These are phyloP conservation scores for Athelia psychrophila DNA, from an alignment of 1,284 basidiomycete genomes.

Conservation along the genomic window DNA sequence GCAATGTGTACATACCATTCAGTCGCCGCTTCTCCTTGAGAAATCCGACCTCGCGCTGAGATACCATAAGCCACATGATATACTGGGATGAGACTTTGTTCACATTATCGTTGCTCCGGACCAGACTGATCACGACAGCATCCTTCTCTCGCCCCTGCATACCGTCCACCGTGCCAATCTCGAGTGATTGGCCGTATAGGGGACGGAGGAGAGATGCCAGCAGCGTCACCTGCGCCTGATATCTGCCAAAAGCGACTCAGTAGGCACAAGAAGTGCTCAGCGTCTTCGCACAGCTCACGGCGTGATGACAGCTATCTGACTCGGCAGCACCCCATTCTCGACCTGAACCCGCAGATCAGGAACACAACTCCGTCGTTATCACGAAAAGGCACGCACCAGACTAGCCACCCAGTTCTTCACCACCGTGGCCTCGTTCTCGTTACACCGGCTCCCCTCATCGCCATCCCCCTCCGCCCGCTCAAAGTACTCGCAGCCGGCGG, in stretches of 20 bases:
- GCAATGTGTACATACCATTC: slow-evolving; percentile 64
- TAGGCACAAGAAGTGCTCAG: too few species aligned
- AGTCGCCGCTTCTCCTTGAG: slow-evolving; percentile 86
- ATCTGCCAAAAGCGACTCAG: slow-evolving; percentile 36
- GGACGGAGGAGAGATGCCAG: slow-evolving; percentile 73
- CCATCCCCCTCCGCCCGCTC: slow-evolving; percentile 67
- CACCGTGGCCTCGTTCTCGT: slow-evolving; percentile 90
- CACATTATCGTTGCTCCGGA: slow-evolving; percentile 85
- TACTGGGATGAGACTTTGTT: too few species aligned
- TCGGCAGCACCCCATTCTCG: slow-evolving; percentile 63
- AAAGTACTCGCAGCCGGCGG: slow-evolving; percentile 88
- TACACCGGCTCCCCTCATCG: slow-evolving; percentile 86
- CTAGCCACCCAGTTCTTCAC: slow-evolving; percentile 81
- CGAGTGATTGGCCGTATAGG: slow-evolving; percentile 65
- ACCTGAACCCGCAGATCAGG: slow-evolving; percentile 40
- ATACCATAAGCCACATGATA: not conserved
- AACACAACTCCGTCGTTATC: not conserved
- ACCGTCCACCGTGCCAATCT: slow-evolving; percentile 90
- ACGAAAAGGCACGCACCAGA: slow-evolving; percentile 52
- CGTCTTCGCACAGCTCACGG: slow-evolving; percentile 55
- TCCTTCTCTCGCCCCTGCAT: slow-evolving; percentile 94
- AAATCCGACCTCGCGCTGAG: slow-evolving; percentile 86
- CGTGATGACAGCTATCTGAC: slow-evolving; percentile 87
- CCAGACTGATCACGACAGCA: slow-evolving; percentile 85
- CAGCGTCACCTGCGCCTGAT: slow-evolving; percentile 89